These are phyloP conservation scores for Letharia lupina DNA, from an alignment of 495 filamentous ascomycete species.

Conservation along the genomic window DNA sequence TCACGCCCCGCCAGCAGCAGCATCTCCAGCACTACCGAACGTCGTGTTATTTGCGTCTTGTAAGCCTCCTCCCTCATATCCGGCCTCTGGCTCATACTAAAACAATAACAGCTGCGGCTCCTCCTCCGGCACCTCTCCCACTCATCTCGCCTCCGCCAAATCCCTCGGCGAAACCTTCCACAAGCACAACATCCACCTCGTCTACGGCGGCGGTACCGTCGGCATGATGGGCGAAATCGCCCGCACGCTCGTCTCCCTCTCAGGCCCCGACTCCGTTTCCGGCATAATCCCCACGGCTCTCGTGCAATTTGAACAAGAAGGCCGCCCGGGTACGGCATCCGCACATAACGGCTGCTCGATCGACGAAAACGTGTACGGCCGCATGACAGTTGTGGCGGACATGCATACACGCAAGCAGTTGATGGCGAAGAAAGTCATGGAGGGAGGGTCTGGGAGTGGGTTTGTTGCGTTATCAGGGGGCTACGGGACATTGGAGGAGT, in stretches of 20 bases:
- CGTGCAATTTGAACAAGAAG: constrained; percentile 57
- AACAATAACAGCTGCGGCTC: constrained; percentile 58
- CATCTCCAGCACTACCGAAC: constrained; percentile 1
- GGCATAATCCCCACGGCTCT: constrained; percentile 86
- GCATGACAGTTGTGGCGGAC: constrained; percentile 78
- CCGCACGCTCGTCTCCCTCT: constrained; percentile 73
- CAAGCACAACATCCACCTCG: constrained; percentile 63
- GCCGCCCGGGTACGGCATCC: constrained; percentile 34
- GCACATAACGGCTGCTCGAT: constrained; percentile 38
- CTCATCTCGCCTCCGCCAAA: constrained; percentile 65
- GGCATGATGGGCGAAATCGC: constrained; percentile 94
- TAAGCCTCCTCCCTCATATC: constrained; percentile 35
- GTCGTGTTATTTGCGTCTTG: constrained; percentile 70
- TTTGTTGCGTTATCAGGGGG: constrained; percentile 88
- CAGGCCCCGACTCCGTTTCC: constrained; percentile 76
- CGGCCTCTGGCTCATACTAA: constrained; percentile 16
- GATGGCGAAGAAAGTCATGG: constrained; percentile 81
- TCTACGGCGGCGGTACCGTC: constrained; percentile 91
- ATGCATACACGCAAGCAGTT: constrained; percentile 93
- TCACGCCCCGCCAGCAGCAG: constrained; percentile 2
- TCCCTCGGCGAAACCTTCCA: constrained; percentile 68
- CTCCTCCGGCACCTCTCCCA: constrained; percentile 57
- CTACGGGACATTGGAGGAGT: constrained; percentile 91
- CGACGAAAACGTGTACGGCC: constrained; percentile 61
- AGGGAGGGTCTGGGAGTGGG: constrained; percentile 72